Conservation (phyloP, 192 early-diverging fungal species). For the Coemansia sp. region DNA sequence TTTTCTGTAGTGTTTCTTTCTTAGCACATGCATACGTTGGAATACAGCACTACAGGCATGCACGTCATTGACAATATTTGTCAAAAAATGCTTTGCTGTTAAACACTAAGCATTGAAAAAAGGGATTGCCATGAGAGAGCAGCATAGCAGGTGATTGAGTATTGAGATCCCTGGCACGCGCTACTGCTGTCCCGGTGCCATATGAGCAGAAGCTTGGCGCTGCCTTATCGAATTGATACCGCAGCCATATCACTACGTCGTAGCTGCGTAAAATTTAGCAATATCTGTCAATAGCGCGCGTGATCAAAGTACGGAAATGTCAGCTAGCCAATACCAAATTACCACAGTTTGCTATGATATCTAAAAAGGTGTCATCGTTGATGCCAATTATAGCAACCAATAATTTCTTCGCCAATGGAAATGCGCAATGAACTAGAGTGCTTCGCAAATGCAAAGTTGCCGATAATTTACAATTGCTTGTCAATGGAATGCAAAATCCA, state of each 20-base stretch:
- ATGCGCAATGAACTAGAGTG: neutral
- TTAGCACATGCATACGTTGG: neutral
- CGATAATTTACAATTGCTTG: neutral
- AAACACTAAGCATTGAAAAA: neutral
- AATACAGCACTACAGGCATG: neutral
- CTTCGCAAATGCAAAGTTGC: neutral
- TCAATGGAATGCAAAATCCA: neutral
- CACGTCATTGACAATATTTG: neutral
- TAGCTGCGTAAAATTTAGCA: neutral
- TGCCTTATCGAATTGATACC: neutral
- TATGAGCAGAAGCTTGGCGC: neutral
- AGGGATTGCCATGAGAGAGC: neutral
- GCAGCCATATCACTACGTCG: neutral
- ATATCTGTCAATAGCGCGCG: conserved; percentile 4
- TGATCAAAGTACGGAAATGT: neutral
- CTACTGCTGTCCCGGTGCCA: neutral
- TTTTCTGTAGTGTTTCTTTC: neutral
- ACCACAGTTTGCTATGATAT: neutral
- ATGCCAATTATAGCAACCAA: neutral
- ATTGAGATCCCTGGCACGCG: conserved; percentile 5
- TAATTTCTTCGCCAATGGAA: neutral
- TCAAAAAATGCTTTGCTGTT: neutral
- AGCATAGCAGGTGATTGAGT: conserved; percentile 1
- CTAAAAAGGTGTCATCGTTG: neutral
- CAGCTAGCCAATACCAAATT: neutral